Percentiles rank a stretch among this genome's conserved stretches.
Conservation (phyloP, 805 yeast genomes). For the Clavispora vitiphila region DNA sequence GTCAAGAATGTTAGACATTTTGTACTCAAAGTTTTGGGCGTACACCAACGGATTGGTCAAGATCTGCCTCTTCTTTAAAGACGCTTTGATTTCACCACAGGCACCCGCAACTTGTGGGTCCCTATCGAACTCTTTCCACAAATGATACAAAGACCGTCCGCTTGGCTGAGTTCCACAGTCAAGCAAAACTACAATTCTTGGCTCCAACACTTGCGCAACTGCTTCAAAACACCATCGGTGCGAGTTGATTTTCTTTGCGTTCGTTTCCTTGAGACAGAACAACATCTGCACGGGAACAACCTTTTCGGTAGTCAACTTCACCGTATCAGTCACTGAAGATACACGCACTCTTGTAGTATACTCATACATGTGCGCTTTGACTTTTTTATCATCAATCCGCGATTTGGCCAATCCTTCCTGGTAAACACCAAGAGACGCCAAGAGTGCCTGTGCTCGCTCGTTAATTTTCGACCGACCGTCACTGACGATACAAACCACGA, state of each 20-base stretch:
- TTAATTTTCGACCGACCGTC: slow-evolving; percentile 66
- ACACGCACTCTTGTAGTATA: slow-evolving; percentile 58
- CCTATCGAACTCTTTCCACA: slow-evolving; percentile 60
- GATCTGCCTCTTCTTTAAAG: slow-evolving; percentile 43
- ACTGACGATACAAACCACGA: slow-evolving; percentile 58
- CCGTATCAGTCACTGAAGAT: slow-evolving; percentile 47
- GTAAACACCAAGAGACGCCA: slow-evolving; percentile 61
- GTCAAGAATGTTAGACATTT: slow-evolving; percentile 62
- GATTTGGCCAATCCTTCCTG: slow-evolving; percentile 64
- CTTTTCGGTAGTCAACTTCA: slow-evolving; percentile 46
- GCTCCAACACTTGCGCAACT: slow-evolving; percentile 51
- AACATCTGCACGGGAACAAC: slow-evolving; percentile 61
- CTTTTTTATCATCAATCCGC: slow-evolving; percentile 53
- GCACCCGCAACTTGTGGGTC: slow-evolving; percentile 63
- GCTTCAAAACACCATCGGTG: slow-evolving; percentile 71
- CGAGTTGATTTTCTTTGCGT: slow-evolving; percentile 61
- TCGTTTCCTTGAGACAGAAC: slow-evolving; percentile 56
- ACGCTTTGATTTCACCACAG: slow-evolving; percentile 66
- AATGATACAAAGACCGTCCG: slow-evolving; percentile 48
- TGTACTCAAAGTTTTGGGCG: slow-evolving; percentile 63
- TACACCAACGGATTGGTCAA: slow-evolving; percentile 58
- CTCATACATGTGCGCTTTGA: slow-evolving; percentile 62
- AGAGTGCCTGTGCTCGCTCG: slow-evolving; percentile 55
- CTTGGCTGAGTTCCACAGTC: slow-evolving; percentile 67
- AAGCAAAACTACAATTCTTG: slow-evolving; percentile 50